phyloP scores from a whole-genome alignment of 208 protist species.

The Tetramitus jugosus region DNA sequence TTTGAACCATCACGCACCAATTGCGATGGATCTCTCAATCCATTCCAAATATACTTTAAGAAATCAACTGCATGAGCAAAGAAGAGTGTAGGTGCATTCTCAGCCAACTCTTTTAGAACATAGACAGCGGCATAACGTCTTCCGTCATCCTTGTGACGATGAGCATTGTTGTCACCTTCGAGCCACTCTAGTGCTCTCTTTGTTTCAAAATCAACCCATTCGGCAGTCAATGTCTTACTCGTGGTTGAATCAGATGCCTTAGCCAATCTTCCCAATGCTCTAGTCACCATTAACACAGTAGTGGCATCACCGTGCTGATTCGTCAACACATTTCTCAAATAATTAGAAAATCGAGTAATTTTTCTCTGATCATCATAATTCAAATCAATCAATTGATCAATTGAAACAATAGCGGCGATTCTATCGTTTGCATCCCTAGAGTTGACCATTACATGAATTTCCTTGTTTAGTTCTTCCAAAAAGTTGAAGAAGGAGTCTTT shows the following conservation, averaged over 20 bases:
- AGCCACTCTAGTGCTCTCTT: conserved; percentile 23
- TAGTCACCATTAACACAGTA: not conserved
- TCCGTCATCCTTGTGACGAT: not conserved
- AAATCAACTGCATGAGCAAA: not conserved
- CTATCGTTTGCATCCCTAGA: conserved; percentile 10
- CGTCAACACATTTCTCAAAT: not conserved
- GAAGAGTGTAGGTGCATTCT: conserved; percentile 18
- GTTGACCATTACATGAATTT: not conserved
- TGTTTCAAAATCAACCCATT: conserved; percentile 22
- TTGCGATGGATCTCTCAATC: not conserved
- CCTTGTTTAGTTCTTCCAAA: too few species aligned
- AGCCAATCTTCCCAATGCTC: conserved; percentile 7
- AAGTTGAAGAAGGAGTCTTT: too few species aligned
- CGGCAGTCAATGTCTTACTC: conserved; percentile 11
- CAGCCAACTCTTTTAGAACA: conserved; percentile 18
- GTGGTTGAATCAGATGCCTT: not conserved
- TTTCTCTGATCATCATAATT: conserved; percentile 21
- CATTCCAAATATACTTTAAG: conserved; percentile 14
- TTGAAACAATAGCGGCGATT: not conserved
- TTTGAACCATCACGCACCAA: not conserved
- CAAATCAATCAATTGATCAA: conserved; percentile 14
- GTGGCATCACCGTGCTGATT: not conserved
- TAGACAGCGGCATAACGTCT: conserved; percentile 5
- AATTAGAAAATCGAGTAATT: conserved; percentile 7
- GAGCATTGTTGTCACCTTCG: not conserved